Conservation (phyloP, 164 flowering plant species). For the Paratinospora sagittata region DNA sequence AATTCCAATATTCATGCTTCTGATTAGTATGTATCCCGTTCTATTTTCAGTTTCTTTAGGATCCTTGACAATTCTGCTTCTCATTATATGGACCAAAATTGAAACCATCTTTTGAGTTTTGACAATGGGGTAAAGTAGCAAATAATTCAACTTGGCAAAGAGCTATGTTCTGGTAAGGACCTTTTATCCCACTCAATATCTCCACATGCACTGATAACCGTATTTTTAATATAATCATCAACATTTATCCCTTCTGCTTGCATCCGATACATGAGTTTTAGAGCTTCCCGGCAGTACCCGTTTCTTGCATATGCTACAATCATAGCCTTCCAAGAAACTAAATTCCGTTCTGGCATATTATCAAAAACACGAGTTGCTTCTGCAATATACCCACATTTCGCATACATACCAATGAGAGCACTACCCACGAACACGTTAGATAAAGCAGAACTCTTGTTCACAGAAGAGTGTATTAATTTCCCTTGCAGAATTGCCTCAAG, state of each 20-base stretch:
- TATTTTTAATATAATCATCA: slow-evolving; percentile 51
- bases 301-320: slow-evolving; percentile 69
- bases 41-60: neutral
- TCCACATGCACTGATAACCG: slow-evolving; percentile 71
- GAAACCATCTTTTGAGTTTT: neutral
- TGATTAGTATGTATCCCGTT: neutral
- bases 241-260: slow-evolving; percentile 63
- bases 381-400: slow-evolving; percentile 67
- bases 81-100: neutral
- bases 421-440: slow-evolving; percentile 75
- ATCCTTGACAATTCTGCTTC: neutral
- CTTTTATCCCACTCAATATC: slow-evolving; percentile 39
- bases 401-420: slow-evolving; percentile 76
- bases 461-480: slow-evolving; percentile 55
- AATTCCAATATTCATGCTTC: neutral
- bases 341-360: slow-evolving; percentile 62
- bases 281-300: slow-evolving; percentile 64
- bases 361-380: slow-evolving; percentile 71
- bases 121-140: neutral
- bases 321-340: slow-evolving; percentile 85
- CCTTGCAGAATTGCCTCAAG: slow-evolving; percentile 52
- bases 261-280: slow-evolving; percentile 78
- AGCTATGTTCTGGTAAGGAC: slow-evolving; percentile 20
- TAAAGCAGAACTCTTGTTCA: slow-evolving; percentile 46
- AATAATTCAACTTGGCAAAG: slow-evolving; percentile 20